Evolutionary conservation across 371 early-diverging fungal species (phyloP).

Genomic region (Phascolomyces articulosus): DNA sequence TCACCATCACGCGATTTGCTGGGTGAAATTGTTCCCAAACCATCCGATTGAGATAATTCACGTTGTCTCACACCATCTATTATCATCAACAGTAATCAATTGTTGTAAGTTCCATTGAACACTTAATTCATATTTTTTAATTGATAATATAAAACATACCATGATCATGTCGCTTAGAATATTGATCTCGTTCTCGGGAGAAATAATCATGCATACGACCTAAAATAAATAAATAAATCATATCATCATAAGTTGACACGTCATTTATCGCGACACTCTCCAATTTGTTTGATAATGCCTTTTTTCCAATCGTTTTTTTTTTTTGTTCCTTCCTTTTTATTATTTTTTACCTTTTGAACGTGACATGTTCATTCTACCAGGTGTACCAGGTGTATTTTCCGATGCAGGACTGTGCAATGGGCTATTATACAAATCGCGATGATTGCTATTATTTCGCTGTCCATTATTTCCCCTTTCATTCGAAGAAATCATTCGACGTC

Average conservation of each 20-base stretch:
- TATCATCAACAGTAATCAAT: too few species aligned
- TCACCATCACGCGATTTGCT: conserved; percentile 22
- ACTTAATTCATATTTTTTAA: background rate
- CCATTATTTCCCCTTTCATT: conserved; percentile 21
- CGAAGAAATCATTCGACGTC: conserved; percentile 36
- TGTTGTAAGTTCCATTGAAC: too few species aligned
- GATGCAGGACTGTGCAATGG: conserved; percentile 44
- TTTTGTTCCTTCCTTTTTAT: background rate
- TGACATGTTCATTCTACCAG: conserved; percentile 25
- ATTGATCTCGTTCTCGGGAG: conserved; percentile 22
- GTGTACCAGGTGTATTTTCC: conserved; percentile 36
- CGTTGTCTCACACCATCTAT: conserved; percentile 18
- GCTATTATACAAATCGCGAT: conserved; percentile 35
- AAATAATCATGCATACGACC: conserved; percentile 32
- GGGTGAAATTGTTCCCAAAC: conserved; percentile 11
- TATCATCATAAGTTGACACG: background rate
- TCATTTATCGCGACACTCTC: too few species aligned
- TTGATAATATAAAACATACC: conserved; percentile 10
- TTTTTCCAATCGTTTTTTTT: too few species aligned
- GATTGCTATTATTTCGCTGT: conserved; percentile 19
- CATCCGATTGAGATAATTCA: conserved; percentile 24
- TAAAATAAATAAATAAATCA: background rate
- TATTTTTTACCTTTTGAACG: conserved; percentile 25
- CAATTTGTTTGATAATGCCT: too few species aligned
- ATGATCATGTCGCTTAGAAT: conserved; percentile 19